These are phyloP conservation scores for Naumovozyma baii DNA, from an alignment of 805 yeast genomes.

Conservation along the genomic window DNA sequence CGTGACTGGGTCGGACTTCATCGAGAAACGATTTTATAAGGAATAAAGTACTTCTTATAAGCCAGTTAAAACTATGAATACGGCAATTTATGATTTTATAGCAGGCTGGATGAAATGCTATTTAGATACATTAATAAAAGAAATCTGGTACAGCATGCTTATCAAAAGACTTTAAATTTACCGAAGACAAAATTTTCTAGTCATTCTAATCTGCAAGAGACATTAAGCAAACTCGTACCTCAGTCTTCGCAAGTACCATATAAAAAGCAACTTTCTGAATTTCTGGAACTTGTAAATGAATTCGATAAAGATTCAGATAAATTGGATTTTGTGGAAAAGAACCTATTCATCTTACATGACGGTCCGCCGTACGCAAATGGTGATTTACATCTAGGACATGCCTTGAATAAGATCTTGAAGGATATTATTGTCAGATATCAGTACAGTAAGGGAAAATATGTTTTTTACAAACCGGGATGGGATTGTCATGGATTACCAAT, in stretches of 20 bases:
- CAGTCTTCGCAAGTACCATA: conserved; percentile 54
- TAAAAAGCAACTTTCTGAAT: conserved; percentile 42
- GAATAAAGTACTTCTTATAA: too few relatives aligned
- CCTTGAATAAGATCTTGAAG: conserved; percentile 79
- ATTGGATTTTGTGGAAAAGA: conserved; percentile 22
- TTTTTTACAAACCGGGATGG: conserved; percentile 89
- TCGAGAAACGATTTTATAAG: too few relatives aligned
- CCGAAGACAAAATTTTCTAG: conserved; percentile 65
- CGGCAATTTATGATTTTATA: too few relatives aligned
- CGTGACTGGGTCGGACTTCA: too few relatives aligned
- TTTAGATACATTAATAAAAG: not conserved
- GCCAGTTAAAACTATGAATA: too few relatives aligned
- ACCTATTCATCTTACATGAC: conserved; percentile 69
- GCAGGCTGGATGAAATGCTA: too few relatives aligned
- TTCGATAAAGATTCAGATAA: conserved; percentile 14
- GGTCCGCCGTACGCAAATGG: conserved; percentile 99
- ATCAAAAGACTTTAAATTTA: conserved; percentile 45
- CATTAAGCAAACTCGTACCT: conserved; percentile 37
- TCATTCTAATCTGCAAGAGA: conserved; percentile 41
- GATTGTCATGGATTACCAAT: conserved; percentile 98
- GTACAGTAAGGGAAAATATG: conserved; percentile 49
- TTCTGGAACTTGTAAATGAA: conserved; percentile 8
- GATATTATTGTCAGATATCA: conserved; percentile 75
- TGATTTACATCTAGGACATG: conserved; percentile 83
- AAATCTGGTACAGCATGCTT: conserved; percentile 25